Conservation (phyloP, 768 basidiomycete species). For the Naganishia onofrii region DNA sequence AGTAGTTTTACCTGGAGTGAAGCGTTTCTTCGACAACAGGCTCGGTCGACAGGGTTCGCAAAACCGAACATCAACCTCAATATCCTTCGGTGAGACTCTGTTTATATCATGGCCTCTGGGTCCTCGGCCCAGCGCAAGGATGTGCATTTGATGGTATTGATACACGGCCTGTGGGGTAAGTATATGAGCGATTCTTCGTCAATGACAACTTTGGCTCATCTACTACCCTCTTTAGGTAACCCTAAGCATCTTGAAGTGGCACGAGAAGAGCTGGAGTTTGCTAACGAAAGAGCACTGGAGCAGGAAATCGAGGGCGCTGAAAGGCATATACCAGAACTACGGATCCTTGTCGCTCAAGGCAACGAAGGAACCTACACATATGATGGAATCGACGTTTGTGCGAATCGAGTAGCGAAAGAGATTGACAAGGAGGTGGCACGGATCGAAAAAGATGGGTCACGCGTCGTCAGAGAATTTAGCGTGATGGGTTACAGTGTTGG, state of each 20-base stretch:
- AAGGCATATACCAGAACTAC: not conserved
- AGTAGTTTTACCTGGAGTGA: too few relatives aligned
- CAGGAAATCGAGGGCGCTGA: not conserved
- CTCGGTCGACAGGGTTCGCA: too few relatives aligned
- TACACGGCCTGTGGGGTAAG: conserved; percentile 48
- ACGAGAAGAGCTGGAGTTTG: conserved; percentile 25
- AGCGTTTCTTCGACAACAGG: too few relatives aligned
- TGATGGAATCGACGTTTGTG: conserved; percentile 50
- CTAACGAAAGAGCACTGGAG: not conserved
- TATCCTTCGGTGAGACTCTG: too few relatives aligned
- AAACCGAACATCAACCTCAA: too few relatives aligned
- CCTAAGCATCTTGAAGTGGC: conserved; percentile 26
- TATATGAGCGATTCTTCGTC: not conserved
- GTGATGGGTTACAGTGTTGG: conserved; percentile 49
- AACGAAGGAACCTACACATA: conserved; percentile 41
- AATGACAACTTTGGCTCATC: conserved; percentile 31
- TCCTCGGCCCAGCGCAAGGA: not conserved
- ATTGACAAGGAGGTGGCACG: conserved; percentile 41
- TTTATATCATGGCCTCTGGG: too few relatives aligned
- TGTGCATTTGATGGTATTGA: conserved; percentile 46
- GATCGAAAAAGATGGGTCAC: conserved; percentile 37
- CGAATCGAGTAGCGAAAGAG: conserved; percentile 39
- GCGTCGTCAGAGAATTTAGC: conserved; percentile 31
- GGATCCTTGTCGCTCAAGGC: conserved; percentile 32
- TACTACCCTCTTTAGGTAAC: conserved; percentile 11